Evolutionary conservation across 2,329 filamentous ascomycete species (phyloP), one percentile per base, ranked within the genome.

Genomic region (Nannizziopsis barbatae): DNA sequence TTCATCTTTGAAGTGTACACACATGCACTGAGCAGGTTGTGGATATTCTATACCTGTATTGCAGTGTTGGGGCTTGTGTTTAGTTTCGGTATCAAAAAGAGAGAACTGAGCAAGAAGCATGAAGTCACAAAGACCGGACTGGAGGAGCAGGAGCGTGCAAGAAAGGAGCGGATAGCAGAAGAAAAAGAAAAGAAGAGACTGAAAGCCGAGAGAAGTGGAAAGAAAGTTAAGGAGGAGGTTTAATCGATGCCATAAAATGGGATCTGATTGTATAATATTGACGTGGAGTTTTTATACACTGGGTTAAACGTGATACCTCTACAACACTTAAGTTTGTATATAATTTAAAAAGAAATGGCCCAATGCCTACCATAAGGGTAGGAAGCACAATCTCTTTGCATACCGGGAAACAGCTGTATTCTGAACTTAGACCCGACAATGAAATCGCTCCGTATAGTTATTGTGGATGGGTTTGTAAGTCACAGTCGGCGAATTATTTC

Each of bases 11-110:
- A 58, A 0, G 65, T 67, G 0, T 72, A 73, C 50, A 68, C 64
- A 5, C 60, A 59, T 37, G 64, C 68, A 1, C 57, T 76, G 42
- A 69, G 64, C 50, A 69, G 71, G 22, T 69, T 72, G 53, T 77
- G 73, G 71, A 71, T 76, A 37, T 67, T 75, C 44, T 75, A 73
- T 47, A 65, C 68, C 0, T 60, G 52, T 12, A 53, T 70, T 3
- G 60, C 57, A 2, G 66, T 54, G 2, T 12, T 65, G 5, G 68
- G 65, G 1, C 55, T 68, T 5, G 30, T 70, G 7, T 54, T 71
- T 1, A 70, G 70, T 30, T 38, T 65, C 4, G 66, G 71, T 33
- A 60, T 72, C 12, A 56, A 57, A 6, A 62, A 63, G 17, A 62
- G 62, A 5, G 62, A 63, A 32, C 56, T 74, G 40, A 71, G 61